phyloP scores from a whole-genome alignment of 2,329 filamentous ascomycete species.

The Fusarium mundagurra region DNA sequence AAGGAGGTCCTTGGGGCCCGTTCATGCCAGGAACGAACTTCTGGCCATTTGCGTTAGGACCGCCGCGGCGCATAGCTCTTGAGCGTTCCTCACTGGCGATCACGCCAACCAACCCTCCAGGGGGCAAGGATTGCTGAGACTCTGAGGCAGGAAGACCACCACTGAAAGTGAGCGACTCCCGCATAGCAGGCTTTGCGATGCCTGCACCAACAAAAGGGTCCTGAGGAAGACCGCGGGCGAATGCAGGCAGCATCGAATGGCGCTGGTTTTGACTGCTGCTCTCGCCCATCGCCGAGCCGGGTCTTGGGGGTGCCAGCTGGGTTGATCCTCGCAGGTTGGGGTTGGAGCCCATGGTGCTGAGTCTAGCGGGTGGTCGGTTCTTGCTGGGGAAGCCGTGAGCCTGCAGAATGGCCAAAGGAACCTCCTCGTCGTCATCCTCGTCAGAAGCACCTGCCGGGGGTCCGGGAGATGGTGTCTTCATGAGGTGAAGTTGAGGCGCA shows the following conservation, averaged over 20 bases:
- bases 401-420: constrained; percentile 85
- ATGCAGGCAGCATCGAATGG: constrained; percentile 73
- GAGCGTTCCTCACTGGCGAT: constrained; percentile 87
- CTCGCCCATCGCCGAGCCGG: constrained; percentile 68
- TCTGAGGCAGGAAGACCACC: constrained; percentile 59
- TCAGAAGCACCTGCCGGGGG: constrained; percentile 66
- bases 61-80: constrained; percentile 80
- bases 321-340: constrained; percentile 73
- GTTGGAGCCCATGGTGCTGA: constrained; percentile 73
- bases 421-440: constrained; percentile 90
- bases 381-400: constrained; percentile 89
- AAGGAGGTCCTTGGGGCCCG: constrained; percentile 51
- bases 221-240: constrained; percentile 82
- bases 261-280: constrained; percentile 42
- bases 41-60: constrained; percentile 71
- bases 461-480: constrained; percentile 50
- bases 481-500: constrained; percentile 65
- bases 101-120: constrained; percentile 85
- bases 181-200: constrained; percentile 74
- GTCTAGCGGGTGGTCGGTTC: constrained; percentile 76
- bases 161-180: constrained; percentile 79
- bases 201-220: constrained; percentile 87
- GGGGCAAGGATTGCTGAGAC: constrained; percentile 59
- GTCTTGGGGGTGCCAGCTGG: constrained; percentile 54
- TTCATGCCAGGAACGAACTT: constrained; percentile 50